phyloP scores from a whole-genome alignment of 768 basidiomycete genomes.

The Podaxis mareebaensis region DNA sequence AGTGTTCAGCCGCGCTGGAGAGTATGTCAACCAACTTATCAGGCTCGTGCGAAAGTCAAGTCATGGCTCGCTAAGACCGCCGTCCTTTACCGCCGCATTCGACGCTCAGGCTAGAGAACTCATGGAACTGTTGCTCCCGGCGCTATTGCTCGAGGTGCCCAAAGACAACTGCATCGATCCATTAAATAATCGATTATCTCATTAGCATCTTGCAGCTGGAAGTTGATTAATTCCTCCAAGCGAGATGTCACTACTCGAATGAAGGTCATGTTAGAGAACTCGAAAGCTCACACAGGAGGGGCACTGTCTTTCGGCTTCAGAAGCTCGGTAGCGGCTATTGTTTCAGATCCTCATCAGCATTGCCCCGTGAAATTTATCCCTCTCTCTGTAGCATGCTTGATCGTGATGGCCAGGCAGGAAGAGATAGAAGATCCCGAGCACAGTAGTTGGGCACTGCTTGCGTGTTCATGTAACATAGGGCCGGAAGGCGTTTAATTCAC shows the following conservation, averaged over 20 bases:
- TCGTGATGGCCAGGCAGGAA: slow-evolving; percentile 84
- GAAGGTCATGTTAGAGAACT: slow-evolving; percentile 47
- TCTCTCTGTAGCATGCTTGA: slow-evolving; percentile 85
- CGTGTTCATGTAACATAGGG: slow-evolving; percentile 83
- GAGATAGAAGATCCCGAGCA: slow-evolving; percentile 81
- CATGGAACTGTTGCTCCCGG: background rate
- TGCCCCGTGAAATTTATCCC: slow-evolving; percentile 87
- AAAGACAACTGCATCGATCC: background rate
- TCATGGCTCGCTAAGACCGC: background rate
- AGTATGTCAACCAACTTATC: background rate
- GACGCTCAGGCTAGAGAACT: background rate
- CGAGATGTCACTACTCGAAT: slow-evolving; percentile 25
- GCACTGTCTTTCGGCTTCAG: background rate
- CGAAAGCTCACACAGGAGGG: too few relatives aligned
- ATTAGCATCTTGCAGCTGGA: background rate
- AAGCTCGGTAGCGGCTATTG: background rate
- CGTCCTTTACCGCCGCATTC: background rate
- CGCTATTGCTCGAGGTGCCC: background rate
- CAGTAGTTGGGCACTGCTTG: slow-evolving; percentile 66
- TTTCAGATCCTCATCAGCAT: slow-evolving; percentile 85
- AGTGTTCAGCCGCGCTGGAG: background rate
- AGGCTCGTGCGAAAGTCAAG: background rate
- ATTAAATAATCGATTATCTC: too few relatives aligned
- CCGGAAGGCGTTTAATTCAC: slow-evolving; percentile 67
- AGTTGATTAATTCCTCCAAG: background rate